Conservation (phyloP, 1,284 basidiomycete genomes). For the Phlebopus sp. region DNA sequence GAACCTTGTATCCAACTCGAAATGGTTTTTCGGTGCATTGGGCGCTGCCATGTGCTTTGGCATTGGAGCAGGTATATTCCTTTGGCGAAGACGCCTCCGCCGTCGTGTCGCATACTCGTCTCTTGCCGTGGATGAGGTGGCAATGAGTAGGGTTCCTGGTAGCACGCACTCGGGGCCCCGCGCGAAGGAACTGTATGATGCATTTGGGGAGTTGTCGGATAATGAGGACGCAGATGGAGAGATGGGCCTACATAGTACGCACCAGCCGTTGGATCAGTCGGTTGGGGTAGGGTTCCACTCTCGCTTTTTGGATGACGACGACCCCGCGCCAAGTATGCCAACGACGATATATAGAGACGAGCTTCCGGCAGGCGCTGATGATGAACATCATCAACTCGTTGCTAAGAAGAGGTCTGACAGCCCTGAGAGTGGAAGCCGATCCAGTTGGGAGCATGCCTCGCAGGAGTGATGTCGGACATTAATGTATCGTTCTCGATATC, state of each 20-base stretch:
- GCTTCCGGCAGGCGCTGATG: constrained; percentile 36
- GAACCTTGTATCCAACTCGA: constrained; percentile 71
- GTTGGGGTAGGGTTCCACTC: constrained; percentile 51
- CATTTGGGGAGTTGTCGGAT: constrained; percentile 83
- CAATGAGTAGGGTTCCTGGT: constrained; percentile 61
- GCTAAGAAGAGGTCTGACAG: constrained; percentile 34
- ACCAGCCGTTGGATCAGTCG: constrained; percentile 17
- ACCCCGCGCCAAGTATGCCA: constrained; percentile 40
- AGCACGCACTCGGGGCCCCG: constrained; percentile 39
- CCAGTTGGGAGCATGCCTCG: constrained; percentile 75
- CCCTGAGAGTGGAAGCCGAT: constrained; percentile 45
- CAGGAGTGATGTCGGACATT: constrained; percentile 12
- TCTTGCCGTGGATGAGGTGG: constrained; percentile 71
- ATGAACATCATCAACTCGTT: constrained; percentile 13
- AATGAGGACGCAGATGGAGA: constrained; percentile 71
- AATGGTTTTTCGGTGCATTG: constrained; percentile 83
- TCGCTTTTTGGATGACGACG: constrained; percentile 66
- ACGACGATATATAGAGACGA: constrained; percentile 58
- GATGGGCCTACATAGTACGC: constrained; percentile 48
- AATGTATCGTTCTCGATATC: background rate
- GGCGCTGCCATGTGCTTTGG: constrained; percentile 72
- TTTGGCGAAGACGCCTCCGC: constrained; percentile 64
- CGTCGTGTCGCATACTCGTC: constrained; percentile 62
- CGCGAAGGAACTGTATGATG: constrained; percentile 87
- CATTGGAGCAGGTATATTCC: constrained; percentile 58